Percentiles rank a stretch among this genome's conserved stretches.
phyloP scores from a whole-genome alignment of 345 rosid species.

The Eucalyptus viminalis region DNA sequence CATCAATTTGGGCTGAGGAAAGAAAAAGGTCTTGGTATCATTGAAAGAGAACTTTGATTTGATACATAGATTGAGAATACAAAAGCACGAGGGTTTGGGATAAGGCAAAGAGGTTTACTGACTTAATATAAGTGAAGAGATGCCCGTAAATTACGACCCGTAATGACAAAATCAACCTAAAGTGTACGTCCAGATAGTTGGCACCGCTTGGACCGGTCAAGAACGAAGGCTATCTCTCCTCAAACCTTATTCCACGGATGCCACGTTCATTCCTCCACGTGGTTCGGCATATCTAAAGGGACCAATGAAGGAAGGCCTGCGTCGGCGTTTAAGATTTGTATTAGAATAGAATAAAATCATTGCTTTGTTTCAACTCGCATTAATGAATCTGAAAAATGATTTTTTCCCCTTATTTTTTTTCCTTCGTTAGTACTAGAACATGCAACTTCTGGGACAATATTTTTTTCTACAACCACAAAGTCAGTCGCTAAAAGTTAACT shows the following conservation, averaged over 20 bases:
- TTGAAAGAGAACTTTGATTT: neutral
- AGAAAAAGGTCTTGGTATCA: neutral
- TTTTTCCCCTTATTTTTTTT: neutral
- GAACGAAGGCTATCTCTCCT: neutral
- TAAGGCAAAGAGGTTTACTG: neutral
- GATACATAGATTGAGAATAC: neutral
- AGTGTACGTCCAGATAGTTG: neutral
- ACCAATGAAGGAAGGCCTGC: neutral
- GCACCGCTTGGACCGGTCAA: neutral
- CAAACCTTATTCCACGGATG: rapidly evolving
- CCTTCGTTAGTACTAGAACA: neutral
- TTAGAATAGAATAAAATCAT: neutral
- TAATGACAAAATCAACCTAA: neutral
- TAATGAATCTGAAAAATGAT: neutral
- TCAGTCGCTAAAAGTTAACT: neutral
- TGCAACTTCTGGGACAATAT: neutral
- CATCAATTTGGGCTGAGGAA: neutral
- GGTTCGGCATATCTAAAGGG: neutral
- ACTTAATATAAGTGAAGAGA: neutral
- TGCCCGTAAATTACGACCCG: no score
- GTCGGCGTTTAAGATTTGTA: neutral
- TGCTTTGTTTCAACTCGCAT: neutral
- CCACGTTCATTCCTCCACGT: neutral
- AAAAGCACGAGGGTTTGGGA: neutral
- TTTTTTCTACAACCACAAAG: neutral